These are phyloP conservation scores for Ceratocystis cubensis DNA, from an alignment of 2,329 filamentous ascomycete species.

Conservation along the genomic window DNA sequence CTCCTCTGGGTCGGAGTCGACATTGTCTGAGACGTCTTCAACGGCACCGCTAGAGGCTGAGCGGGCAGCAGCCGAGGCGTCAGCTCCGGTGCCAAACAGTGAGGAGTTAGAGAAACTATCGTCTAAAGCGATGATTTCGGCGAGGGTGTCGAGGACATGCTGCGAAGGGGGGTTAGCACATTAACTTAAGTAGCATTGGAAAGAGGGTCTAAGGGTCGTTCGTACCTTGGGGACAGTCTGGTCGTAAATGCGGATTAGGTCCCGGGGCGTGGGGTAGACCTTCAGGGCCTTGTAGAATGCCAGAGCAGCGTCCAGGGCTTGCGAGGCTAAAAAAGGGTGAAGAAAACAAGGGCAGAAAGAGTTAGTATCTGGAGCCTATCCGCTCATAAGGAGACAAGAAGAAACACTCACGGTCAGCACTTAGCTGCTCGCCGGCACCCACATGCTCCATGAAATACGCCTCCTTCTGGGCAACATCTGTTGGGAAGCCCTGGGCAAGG, in stretches of 20 bases:
- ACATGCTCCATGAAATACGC: conserved; percentile 95
- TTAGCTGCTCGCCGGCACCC: conserved; percentile 71
- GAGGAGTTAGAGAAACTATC: conserved; percentile 45
- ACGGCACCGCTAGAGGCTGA: conserved; percentile 34
- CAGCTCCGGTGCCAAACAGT: conserved; percentile 33
- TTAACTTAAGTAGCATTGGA: background rate
- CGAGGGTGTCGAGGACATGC: conserved; percentile 88
- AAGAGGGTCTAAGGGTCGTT: conserved; percentile 19
- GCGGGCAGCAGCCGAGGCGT: background rate
- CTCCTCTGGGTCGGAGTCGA: conserved; percentile 23
- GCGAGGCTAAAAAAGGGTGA: conserved; percentile 38
- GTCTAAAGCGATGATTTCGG: conserved; percentile 96
- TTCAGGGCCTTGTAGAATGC: conserved; percentile 98
- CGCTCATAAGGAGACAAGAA: background rate
- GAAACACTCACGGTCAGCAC: conserved; percentile 59
- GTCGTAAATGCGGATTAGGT: conserved; percentile 94
- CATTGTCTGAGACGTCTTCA: conserved; percentile 34
- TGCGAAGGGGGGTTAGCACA: conserved; percentile 28
- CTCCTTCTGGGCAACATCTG: conserved; percentile 84
- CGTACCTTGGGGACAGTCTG: conserved; percentile 90
- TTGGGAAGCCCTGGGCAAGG: conserved; percentile 83
- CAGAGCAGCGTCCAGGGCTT: conserved; percentile 70
- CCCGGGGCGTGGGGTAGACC: conserved; percentile 87
- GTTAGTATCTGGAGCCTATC: background rate
- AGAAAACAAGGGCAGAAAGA: background rate